Base-by-base conservation (phyloP, 2,329 filamentous ascomycete species). In the Hirsutella rhossiliensis region DNA sequence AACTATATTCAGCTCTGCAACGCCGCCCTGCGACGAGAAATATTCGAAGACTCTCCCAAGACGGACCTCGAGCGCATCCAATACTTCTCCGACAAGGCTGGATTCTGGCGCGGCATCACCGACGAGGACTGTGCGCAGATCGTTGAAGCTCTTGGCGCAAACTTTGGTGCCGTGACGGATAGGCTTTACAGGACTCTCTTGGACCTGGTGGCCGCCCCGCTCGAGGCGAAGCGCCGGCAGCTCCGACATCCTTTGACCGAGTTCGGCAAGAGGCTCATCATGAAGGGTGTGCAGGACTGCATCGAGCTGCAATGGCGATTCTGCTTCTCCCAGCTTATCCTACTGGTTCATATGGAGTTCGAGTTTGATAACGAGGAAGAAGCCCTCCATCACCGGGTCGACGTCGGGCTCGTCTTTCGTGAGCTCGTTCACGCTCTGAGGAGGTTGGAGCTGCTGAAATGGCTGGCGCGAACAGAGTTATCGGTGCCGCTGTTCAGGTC, bases 311-410 rank as follows among this genome's bases (percentile, higher is more conserved):
- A 84, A 47, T 81, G 80, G 64, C 78, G 78, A 47, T 70, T 92
- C 9, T 78, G 94, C 42, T 79, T 94, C 49, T 87, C 90, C 56
- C 76, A 97, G 46, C 68, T 97, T 3, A 73, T 92, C 3, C 72
- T 98, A 7, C 71, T 94, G 15, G 75, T 92, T 11, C 88, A 96
- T 60, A 83, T 97, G 72, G 84, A 92, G 59, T 82, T 81, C 34
- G 87, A 92, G 56, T 76, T 86, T 43, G 84, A 89, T 46, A 76
- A 80, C 50, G 79, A 82, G 37, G 80, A 87, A 36, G 76, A 84
- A 15, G 77, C 77, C 2, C 68, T 80, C 30, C 73, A 76, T 50
- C 63, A 71, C 34, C 65, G 71, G 18, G 67, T 85, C 9, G 76
- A 82, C 27, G 82, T 92, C 46, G 78, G 83, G 41, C 66, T 69